A percentile compares a stretch with the other conserved stretches of the same genome.
Evolutionary conservation across 2,329 filamentous ascomycete genomes (phyloP).

Genomic region (Whalleya microplaca): DNA sequence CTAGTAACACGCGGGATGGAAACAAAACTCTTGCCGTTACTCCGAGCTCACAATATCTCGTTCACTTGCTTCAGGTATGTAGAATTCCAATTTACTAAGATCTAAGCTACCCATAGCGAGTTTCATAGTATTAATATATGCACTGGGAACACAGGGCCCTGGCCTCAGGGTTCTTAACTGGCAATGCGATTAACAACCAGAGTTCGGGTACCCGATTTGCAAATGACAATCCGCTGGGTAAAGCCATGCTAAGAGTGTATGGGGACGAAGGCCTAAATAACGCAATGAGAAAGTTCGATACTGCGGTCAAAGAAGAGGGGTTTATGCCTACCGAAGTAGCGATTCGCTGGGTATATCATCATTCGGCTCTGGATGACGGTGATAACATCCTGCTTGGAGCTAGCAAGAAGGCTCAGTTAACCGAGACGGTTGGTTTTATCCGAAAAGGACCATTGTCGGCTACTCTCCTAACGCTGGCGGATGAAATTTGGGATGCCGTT

Average conservation of each 20-base stretch:
- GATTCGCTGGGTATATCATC: constrained; percentile 40
- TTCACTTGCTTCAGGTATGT: constrained; percentile 25
- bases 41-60: constrained; percentile 35
- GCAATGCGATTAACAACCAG: constrained; percentile 34
- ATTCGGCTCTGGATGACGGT: constrained; percentile 33
- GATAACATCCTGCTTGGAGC: constrained; percentile 42
- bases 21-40: constrained; percentile 39
- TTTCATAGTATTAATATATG: too few species aligned
- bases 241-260: constrained; percentile 33
- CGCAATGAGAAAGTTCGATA: constrained; percentile 38
- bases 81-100: not conserved
- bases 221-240: constrained; percentile 32
- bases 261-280: constrained; percentile 32
- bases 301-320: constrained; percentile 27
- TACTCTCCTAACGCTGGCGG: constrained; percentile 21
- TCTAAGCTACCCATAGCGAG: not conserved
- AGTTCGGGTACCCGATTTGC: constrained; percentile 34
- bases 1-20: constrained; percentile 42
- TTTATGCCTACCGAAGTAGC: constrained; percentile 40
- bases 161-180: constrained; percentile 40
- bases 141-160: constrained; percentile 6
- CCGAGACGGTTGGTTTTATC: constrained; percentile 35
- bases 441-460: constrained; percentile 38
- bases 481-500: constrained; percentile 30
- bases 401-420: constrained; percentile 37